Conservation (phyloP, 2,329 filamentous ascomycete genomes). For the Alternaria consortialis region DNA sequence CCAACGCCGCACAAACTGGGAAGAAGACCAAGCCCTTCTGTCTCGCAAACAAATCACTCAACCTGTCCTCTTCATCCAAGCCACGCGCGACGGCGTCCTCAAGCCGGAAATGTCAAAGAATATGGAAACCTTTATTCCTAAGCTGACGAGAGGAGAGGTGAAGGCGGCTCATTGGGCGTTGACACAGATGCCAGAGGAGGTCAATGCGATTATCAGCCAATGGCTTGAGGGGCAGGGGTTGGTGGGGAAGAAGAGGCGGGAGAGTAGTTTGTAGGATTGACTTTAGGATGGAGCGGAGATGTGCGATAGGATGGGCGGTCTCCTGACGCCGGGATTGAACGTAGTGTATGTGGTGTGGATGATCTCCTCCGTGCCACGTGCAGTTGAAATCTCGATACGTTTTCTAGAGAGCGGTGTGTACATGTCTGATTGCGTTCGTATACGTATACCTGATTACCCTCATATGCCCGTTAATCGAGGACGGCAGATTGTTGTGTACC, state of each 20-base stretch:
- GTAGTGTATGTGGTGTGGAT: not conserved
- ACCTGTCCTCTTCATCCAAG: conserved; percentile 77
- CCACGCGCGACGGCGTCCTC: conserved; percentile 74
- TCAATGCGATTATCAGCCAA: conserved; percentile 72
- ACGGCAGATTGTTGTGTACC: not conserved
- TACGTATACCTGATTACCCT: not conserved
- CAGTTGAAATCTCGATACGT: not conserved
- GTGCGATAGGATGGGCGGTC: not conserved
- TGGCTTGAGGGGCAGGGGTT: conserved; percentile 71
- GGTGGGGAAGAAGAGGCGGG: conserved; percentile 29
- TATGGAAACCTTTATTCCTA: conserved; percentile 74
- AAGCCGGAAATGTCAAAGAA: conserved; percentile 73
- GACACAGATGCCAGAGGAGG: conserved; percentile 73
- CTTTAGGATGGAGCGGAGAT: not conserved
- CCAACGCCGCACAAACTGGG: conserved; percentile 73
- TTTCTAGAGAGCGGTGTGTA: not conserved
- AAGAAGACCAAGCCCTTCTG: conserved; percentile 69
- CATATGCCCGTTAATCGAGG: not conserved
- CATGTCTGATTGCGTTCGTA: not conserved
- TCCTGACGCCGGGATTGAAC: not conserved
- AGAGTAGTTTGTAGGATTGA: conserved; percentile 54
- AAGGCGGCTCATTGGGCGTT: conserved; percentile 83
- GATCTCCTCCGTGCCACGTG: not conserved
- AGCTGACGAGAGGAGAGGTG: conserved; percentile 72
- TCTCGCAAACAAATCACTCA: conserved; percentile 46